Evolutionary conservation across 768 basidiomycete genomes (phyloP), one percentile per base, ranked within the genome.

Genomic region (Goffeauzyma gilvescens): DNA sequence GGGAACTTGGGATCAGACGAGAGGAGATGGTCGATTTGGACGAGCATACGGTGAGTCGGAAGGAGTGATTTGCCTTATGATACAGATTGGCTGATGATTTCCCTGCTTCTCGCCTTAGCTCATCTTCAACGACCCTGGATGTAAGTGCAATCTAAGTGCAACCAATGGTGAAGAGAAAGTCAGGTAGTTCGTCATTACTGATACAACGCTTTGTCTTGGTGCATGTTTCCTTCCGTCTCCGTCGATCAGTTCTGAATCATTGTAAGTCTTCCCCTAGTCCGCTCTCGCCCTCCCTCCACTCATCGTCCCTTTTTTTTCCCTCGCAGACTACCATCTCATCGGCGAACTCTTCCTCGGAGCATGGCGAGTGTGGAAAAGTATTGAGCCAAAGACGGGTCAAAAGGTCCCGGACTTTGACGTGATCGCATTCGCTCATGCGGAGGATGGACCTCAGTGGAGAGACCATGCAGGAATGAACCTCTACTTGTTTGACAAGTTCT

Each of bases 241-340:
- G 12, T 21, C 22, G 24, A 10, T 2, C 21, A 52, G 49, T 50
- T 38, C 38, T 53, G 10, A 47, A 44, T 14, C 52, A 51, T 31
- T 51, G 50, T 54, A 20, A 38, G 50, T 48, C 14, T n/a, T 14
- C 18, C 20, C 9, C 10, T 15, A n/a, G 22, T 17, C 21, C 18
- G 6, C 2, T 10, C 2, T 26, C 20, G 3, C 9, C n/a, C 15
- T 9, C 20, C 26, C 36, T 30, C 17, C 32, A 31, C 41, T 22
- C 9, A 26, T 15, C 13, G 27, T 34, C 45, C 39, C 12, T n/a
- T 7, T 15, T 34, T 26, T 9, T 28, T 21, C 8, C n/a, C 8
- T 20, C 30, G n/a, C 31, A 55, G 54, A 46, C 40, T 54, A 57
- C 32, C 55, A 57, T 36, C 50, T 49, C 45, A 50, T 57, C 38